phyloP scores from a whole-genome alignment of 352 stramenopile genomes.

The Pelagophyceae sp. region DNA sequence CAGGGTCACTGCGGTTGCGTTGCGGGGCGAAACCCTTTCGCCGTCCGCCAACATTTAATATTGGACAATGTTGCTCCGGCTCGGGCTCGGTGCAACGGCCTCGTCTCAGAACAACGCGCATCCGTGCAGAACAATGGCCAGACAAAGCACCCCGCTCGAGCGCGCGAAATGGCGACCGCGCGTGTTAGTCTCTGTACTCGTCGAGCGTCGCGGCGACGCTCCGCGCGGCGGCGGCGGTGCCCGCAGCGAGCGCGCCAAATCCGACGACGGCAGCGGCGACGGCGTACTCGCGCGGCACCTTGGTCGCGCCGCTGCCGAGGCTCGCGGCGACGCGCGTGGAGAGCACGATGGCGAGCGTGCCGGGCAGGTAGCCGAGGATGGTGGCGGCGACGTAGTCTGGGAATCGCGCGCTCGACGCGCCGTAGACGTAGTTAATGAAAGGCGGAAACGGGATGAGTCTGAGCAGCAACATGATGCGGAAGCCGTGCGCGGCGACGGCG shows the following conservation, averaged over 20 bases:
- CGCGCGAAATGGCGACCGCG: too few species aligned
- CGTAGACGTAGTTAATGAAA: conserved; percentile 11
- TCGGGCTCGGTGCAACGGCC: too few species aligned
- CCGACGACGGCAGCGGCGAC: background rate
- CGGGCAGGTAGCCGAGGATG: background rate
- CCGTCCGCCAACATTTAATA: too few species aligned
- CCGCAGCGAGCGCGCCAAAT: background rate
- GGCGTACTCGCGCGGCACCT: background rate
- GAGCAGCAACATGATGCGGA: background rate
- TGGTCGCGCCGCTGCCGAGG: background rate
- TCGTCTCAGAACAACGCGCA: too few species aligned
- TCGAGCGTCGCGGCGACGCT: background rate
- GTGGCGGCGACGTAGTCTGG: background rate
- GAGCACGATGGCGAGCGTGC: background rate
- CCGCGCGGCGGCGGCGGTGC: background rate
- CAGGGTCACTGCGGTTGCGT: too few species aligned
- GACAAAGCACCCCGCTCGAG: too few species aligned
- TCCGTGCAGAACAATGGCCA: too few species aligned
- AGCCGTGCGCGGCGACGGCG: background rate
- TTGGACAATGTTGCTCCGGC: too few species aligned
- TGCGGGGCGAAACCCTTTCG: too few species aligned
- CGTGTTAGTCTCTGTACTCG: too few species aligned
- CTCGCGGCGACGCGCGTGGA: background rate
- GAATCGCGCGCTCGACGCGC: background rate
- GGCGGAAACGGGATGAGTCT: background rate